A percentile compares a stretch with the other conserved stretches of the same genome.
These are phyloP conservation scores for Tetrahymena malaccensis DNA, from an alignment of 73 alveolate species.

Conservation along the genomic window DNA sequence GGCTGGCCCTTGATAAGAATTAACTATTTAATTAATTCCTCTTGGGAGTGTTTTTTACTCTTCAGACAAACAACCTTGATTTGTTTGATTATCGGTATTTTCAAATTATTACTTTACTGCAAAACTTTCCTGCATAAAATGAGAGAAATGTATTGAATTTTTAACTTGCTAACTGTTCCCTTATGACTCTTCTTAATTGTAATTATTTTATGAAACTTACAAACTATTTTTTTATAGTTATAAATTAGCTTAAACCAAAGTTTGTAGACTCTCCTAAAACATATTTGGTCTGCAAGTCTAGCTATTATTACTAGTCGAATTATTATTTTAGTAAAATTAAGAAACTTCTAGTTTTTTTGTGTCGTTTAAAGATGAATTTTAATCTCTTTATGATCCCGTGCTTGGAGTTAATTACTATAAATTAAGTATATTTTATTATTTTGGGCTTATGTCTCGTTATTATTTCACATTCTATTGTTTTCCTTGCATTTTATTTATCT, in stretches of 20 bases:
- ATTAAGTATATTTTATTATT: not conserved
- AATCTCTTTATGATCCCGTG: not conserved
- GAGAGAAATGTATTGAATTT: not conserved
- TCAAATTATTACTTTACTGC: not conserved
- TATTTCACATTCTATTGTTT: not conserved
- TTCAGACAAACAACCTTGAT: not conserved
- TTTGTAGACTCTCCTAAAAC: not conserved
- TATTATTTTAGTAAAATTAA: not conserved
- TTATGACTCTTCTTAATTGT: not conserved
- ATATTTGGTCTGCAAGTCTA: not conserved
- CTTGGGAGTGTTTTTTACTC: not conserved
- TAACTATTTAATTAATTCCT: not conserved
- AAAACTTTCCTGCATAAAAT: not conserved
- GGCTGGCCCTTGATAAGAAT: not conserved
- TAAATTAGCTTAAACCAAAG: not conserved
- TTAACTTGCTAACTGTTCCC: not conserved
- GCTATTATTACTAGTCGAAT: not conserved
- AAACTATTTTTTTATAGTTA: not conserved
- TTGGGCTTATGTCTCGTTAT: not conserved
- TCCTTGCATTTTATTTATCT: not conserved
- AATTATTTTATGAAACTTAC: not conserved
- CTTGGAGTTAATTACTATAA: not conserved
- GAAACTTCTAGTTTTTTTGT: not conserved
- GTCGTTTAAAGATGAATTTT: not conserved
- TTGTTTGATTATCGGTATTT: not conserved